Evolutionary conservation across 345 rosid genomes (phyloP).

Genomic region (Rhodomyrtus tomentosa): DNA sequence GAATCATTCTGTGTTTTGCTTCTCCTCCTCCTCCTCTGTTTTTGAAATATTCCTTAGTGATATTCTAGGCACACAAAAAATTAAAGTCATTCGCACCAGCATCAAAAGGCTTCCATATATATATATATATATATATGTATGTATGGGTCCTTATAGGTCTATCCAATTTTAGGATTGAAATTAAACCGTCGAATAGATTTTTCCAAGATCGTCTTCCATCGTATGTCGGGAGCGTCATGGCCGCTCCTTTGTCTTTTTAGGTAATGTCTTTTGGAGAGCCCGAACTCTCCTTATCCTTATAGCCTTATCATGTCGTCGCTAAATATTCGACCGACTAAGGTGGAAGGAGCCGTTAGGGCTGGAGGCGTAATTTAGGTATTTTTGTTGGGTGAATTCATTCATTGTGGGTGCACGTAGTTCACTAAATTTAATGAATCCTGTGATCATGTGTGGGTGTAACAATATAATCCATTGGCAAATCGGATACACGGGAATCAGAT

Average conservation of each 20-base stretch:
- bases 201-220: background rate
- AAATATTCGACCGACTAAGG: background rate
- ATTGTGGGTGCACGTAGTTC: background rate
- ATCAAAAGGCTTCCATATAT: background rate
- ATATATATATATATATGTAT: too few species aligned
- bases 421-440: background rate
- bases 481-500: background rate
- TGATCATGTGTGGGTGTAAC: background rate
- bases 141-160: background rate
- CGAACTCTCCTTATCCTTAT: background rate
- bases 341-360: background rate
- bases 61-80: background rate
- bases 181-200: background rate
- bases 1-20: background rate
- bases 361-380: background rate
- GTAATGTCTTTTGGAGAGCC: background rate
- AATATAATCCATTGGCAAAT: background rate
- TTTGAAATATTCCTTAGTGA: background rate
- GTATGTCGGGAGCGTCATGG: background rate
- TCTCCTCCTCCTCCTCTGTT: background rate
- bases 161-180: background rate
- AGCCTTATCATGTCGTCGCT: background rate
- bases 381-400: background rate
- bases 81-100: background rate
- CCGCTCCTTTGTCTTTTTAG: background rate